Evolutionary conservation across 148 eudicot species (phyloP), one percentile per base, ranked within the genome.

Genomic region (Camellia japonica): DNA sequence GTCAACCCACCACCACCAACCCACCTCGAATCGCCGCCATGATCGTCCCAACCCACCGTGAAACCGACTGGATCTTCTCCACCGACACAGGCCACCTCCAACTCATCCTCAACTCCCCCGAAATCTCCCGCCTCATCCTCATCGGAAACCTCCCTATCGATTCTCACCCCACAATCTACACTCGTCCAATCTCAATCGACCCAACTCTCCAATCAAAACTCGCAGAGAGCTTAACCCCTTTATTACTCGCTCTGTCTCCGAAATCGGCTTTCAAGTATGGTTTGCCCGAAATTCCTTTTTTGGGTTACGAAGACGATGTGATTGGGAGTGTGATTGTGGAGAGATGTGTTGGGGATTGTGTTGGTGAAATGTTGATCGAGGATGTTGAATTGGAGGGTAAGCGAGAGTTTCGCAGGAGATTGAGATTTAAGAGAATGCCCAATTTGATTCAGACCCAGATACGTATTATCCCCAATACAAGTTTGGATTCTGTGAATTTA

Each of bases 391-490:
- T 91, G 60, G 87, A 88, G 79, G 82, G 80, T 10, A 56, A 68
- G 19, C 3, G 66, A 42, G 94, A 87, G 80, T 91, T 90, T 76
- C 83, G 95, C 82, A 88, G 99, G 82, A 83, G 98, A 76, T 79
- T 96, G 90, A 91, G 98, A 95, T 96, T 96, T 84, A 94, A 92
- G 87, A 82, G 98, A 44, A 94, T 90, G 91, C 99, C 99, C 4
- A 91, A 94, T 85, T 85, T 90, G 83, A 81, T 94, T 38, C 99
- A 96, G 52, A 87, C 91, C 60, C 93, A 96, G 81, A 82, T 96
- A 8, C 74, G 81, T 14, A 80, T 96, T 82, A 65, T 79, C n/a
- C 89, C 88, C 1, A 78, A 68, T 84, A 72, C 54, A 47, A 60
- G 23, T 61, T 73, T 66, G 63, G 80, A 38, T 72, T 70, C 12